These are phyloP conservation scores for Erucastrum elatum DNA, from an alignment of 345 rosid species.

Conservation along the genomic window DNA sequence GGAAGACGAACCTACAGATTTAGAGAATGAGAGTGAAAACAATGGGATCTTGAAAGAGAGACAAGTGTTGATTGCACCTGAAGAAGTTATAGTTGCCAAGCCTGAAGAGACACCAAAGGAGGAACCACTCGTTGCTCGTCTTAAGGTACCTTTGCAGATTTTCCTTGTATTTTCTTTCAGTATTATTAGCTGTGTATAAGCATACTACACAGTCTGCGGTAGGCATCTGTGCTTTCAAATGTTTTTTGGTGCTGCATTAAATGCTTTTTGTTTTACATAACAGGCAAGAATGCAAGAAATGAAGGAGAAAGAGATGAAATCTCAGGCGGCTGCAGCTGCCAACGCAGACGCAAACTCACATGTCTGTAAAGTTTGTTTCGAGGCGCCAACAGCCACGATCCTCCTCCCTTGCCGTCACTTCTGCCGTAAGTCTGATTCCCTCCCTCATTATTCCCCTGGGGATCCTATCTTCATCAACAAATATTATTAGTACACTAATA, in stretches of 20 bases:
- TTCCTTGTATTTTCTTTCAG: conserved; percentile 15
- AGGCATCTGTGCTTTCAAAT: background rate
- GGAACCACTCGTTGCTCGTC: conserved; percentile 81
- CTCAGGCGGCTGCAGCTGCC: conserved; percentile 68
- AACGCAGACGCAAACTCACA: conserved; percentile 86
- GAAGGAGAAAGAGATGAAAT: conserved; percentile 83
- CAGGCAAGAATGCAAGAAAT: conserved; percentile 98
- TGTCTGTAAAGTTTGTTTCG: conserved; percentile 92
- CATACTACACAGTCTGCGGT: background rate
- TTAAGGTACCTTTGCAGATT: conserved; percentile 53
- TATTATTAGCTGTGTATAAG: conserved; percentile 5
- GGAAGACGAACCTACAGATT: conserved; percentile 37
- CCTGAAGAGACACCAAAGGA: conserved; percentile 52
- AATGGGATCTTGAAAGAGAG: conserved; percentile 48
- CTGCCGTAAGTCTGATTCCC: conserved; percentile 63
- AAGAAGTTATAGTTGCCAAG: conserved; percentile 42
- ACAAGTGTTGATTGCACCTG: conserved; percentile 46
- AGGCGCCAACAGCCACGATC: conserved; percentile 86
- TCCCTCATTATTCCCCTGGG: background rate
- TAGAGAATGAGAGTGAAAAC: conserved; percentile 42
- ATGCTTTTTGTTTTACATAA: conserved; percentile 23
- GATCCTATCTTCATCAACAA: conserved; percentile 6
- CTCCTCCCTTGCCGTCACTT: conserved; percentile 97
- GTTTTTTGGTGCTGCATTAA: background rate
- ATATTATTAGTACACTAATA: background rate